These are phyloP conservation scores for Erodium texanum DNA, from an alignment of 441 rosid species.

Conservation along the genomic window DNA sequence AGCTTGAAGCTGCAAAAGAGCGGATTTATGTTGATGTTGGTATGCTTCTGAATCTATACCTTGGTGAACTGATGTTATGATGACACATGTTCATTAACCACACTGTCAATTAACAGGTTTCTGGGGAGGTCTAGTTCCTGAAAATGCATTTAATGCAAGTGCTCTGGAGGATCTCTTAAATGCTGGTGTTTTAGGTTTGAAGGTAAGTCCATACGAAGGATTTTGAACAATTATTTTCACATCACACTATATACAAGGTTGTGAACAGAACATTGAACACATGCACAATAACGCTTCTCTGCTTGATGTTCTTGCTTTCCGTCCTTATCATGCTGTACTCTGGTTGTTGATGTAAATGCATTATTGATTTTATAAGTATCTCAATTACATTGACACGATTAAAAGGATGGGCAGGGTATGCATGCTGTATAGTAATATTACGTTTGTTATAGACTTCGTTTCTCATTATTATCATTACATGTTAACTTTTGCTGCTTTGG, in stretches of 20 bases:
- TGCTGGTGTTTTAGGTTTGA: conserved; percentile 90
- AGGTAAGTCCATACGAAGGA: conserved; percentile 36
- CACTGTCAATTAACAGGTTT: conserved; percentile 47
- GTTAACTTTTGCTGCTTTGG: conserved; percentile 8
- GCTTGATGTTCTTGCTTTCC: no score
- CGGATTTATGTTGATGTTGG: conserved; percentile 81
- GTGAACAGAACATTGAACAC: no score
- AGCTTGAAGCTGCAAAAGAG: conserved; percentile 68
- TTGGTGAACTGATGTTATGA: conserved; percentile 17
- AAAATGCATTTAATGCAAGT: conserved; percentile 65
- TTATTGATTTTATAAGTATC: background rate
- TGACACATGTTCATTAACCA: conserved; percentile 1
- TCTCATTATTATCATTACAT: no score
- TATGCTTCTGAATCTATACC: conserved; percentile 30
- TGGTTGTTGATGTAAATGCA: background rate
- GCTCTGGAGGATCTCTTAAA: conserved; percentile 60
- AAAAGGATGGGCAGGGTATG: no score
- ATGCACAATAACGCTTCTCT: no score
- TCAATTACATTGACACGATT: background rate
- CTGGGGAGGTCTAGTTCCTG: conserved; percentile 98
- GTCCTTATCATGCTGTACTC: background rate
- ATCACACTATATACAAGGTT: background rate
- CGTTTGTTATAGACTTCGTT: no score
- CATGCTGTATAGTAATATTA: background rate
- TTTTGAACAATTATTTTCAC: background rate